Percentiles rank a stretch among this genome's conserved stretches.
These are phyloP conservation scores for Heritiera littoralis DNA, from an alignment of 345 rosid species.

Conservation along the genomic window DNA sequence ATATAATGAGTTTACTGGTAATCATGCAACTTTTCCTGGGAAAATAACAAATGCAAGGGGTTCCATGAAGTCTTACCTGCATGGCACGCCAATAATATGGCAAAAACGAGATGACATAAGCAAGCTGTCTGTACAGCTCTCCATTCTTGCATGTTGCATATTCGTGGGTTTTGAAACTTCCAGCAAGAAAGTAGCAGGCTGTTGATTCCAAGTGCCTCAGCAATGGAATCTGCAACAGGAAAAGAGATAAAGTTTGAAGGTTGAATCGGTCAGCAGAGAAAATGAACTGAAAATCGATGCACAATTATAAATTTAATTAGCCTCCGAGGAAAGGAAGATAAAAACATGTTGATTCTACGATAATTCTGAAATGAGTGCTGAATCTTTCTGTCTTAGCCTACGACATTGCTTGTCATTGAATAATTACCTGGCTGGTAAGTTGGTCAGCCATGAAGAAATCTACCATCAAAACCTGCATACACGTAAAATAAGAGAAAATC, in stretches of 20 bases:
- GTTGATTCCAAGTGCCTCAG: constrained; percentile 83
- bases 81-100: constrained; percentile 96
- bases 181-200: constrained; percentile 78
- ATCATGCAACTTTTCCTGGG: background rate
- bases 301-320: background rate
- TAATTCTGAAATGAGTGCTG: background rate
- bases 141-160: constrained; percentile 71
- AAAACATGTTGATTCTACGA: background rate
- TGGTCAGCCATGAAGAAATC: constrained; percentile 99
- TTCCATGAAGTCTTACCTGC: constrained; percentile 55
- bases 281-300: background rate
- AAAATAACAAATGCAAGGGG: background rate
- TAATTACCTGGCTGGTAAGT: constrained; percentile 87
- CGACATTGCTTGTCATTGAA: background rate
- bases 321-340: too few species aligned
- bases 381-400: background rate
- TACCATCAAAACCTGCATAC: constrained; percentile 75
- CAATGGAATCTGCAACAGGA: constrained; percentile 62
- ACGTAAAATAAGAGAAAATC: background rate
- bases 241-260: background rate
- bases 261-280: background rate
- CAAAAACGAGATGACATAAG: constrained; percentile 75
- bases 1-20: background rate
- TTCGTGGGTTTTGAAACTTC: constrained; percentile 65
- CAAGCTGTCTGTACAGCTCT: constrained; percentile 64